Evolutionary conservation across 2,329 filamentous ascomycete genomes (phyloP).

Genomic region (Curvularia eragrostidis): DNA sequence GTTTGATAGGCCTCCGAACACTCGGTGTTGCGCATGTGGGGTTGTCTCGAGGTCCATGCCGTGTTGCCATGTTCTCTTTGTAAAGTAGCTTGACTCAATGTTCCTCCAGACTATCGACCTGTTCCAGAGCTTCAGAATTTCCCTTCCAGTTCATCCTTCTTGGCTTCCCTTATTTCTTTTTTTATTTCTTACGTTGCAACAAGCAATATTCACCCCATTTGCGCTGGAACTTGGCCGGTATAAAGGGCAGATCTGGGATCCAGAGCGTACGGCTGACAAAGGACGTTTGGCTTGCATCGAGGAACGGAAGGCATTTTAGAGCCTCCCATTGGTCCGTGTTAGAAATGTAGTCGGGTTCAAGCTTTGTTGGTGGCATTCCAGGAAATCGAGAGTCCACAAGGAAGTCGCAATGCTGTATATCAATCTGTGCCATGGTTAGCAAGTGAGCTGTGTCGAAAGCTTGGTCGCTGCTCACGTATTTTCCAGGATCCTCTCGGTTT

Average conservation of each 20-base stretch:
- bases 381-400: slow-evolving; percentile 87
- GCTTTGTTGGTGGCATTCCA: slow-evolving; percentile 62
- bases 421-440: slow-evolving; percentile 57
- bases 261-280: slow-evolving; percentile 79
- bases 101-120: not conserved
- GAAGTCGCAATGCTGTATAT: slow-evolving; percentile 78
- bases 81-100: not conserved
- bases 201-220: slow-evolving; percentile 92
- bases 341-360: slow-evolving; percentile 81
- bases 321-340: slow-evolving; percentile 79
- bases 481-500: slow-evolving; percentile 84
- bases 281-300: slow-evolving; percentile 78
- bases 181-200: slow-evolving; percentile 59
- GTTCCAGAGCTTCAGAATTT: not conserved
- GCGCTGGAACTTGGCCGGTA: slow-evolving; percentile 73
- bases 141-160: not conserved
- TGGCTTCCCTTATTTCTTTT: not conserved
- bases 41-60: not conserved
- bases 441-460: not conserved
- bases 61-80: not conserved
- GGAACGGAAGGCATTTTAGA: slow-evolving; percentile 76
- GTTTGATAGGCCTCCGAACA: not conserved
- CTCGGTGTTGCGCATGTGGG: not conserved
- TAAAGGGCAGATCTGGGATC: slow-evolving; percentile 73
- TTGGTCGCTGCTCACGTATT: slow-evolving; percentile 69